phyloP scores from a whole-genome alignment of 306 rosid species.

The Vigna hirtella region DNA sequence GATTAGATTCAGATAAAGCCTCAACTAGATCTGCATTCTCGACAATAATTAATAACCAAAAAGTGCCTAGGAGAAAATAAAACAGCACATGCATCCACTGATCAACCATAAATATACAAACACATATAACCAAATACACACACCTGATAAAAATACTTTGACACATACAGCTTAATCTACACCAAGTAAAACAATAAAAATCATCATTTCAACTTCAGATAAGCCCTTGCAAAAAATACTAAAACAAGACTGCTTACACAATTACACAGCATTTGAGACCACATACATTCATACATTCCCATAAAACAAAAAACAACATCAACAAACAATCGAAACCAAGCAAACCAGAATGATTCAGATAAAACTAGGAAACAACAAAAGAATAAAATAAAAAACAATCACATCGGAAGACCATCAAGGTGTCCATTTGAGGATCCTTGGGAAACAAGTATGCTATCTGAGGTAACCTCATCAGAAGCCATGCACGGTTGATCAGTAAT shows the following conservation, averaged over 20 bases:
- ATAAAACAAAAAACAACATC: neutral
- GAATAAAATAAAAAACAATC: too few species aligned
- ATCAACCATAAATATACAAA: neutral
- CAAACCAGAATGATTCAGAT: neutral
- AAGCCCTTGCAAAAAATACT: neutral
- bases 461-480: too few species aligned
- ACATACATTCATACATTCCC: neutral
- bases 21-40: neutral
- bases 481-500: too few species aligned
- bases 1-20: neutral
- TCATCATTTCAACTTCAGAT: constrained; percentile 4
- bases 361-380: neutral
- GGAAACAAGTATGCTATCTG: too few species aligned
- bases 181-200: neutral
- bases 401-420: too few species aligned
- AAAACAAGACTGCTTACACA: constrained; percentile 10
- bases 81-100: neutral
- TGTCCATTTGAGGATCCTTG: too few species aligned
- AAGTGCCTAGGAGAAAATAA: neutral
- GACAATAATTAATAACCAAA: neutral
- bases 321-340: neutral
- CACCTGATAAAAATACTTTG: neutral
- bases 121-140: neutral
- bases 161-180: neutral
- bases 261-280: constrained; percentile 1